These are phyloP conservation scores for Monilinia fructicola DNA, from an alignment of 2,329 filamentous ascomycete species.

Conservation along the genomic window DNA sequence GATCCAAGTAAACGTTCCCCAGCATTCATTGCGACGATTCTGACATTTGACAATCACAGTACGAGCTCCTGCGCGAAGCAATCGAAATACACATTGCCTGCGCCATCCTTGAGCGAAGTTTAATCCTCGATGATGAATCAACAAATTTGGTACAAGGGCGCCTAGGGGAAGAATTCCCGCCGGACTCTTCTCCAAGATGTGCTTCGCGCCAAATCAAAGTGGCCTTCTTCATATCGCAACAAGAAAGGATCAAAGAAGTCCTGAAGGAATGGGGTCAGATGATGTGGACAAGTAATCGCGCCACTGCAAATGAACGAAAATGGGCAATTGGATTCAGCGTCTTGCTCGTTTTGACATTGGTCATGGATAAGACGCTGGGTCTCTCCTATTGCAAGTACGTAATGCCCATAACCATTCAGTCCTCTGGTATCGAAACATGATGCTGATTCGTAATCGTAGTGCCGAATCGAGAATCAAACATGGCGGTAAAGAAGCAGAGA, in stretches of 20 bases:
- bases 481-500: constrained; percentile 28
- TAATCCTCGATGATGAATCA: constrained; percentile 36
- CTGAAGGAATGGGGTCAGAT: constrained; percentile 38
- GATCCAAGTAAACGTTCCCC: neutral
- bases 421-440: constrained; percentile 30
- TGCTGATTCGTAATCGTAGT: constrained; percentile 33
- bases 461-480: constrained; percentile 31
- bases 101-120: constrained; percentile 38
- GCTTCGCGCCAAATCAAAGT: constrained; percentile 40
- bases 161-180: constrained; percentile 32
- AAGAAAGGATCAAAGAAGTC: constrained; percentile 35
- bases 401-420: neutral
- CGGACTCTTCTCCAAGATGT: constrained; percentile 34
- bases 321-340: constrained; percentile 40
- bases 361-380: constrained; percentile 37
- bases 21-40: neutral
- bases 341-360: constrained; percentile 36
- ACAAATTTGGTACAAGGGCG: constrained; percentile 31
- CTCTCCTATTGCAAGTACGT: constrained; percentile 26
- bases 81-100: constrained; percentile 38
- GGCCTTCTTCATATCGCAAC: constrained; percentile 37
- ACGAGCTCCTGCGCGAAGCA: constrained; percentile 35
- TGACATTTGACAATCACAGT: constrained; percentile 27
- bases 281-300: constrained; percentile 39
- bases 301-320: constrained; percentile 35